Evolutionary conservation across 148 eudicot genomes (phyloP).

Genomic region (Fallopia convolvulus): DNA sequence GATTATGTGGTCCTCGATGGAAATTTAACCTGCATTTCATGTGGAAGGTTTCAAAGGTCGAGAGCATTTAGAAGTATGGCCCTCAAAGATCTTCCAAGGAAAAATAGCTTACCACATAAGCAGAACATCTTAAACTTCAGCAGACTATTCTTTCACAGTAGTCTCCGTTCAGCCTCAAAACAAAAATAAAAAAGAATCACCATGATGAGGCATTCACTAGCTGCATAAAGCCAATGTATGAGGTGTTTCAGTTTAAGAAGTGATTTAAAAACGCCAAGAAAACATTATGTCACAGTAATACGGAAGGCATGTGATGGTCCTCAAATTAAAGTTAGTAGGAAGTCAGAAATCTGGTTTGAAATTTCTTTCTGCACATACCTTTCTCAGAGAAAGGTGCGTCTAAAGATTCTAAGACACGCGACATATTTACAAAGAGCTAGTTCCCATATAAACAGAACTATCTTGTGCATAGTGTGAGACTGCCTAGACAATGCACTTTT

Average conservation of each 20-base stretch:
- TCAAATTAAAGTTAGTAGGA: background rate
- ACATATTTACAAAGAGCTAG: background rate
- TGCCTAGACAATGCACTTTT: background rate
- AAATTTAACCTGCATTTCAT: conserved; percentile 29
- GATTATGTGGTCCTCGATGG: conserved; percentile 16
- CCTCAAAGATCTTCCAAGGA: background rate
- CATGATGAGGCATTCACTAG: background rate
- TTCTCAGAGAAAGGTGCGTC: background rate
- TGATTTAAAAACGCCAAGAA: background rate
- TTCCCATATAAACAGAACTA: background rate
- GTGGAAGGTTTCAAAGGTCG: background rate
- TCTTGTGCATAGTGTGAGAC: background rate
- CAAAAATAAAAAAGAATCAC: background rate
- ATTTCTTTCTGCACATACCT: background rate
- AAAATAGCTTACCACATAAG: conserved; percentile 7
- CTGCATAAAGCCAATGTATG: background rate
- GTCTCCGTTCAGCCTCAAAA: background rate
- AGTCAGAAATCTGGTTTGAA: background rate
- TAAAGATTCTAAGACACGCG: background rate
- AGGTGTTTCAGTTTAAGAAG: background rate
- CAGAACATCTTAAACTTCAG: background rate
- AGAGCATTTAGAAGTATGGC: background rate
- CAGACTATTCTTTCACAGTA: background rate
- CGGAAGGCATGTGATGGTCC: background rate
- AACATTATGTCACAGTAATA: background rate